A percentile compares a stretch with the other conserved stretches of the same genome.
phyloP scores from a whole-genome alignment of 495 filamentous ascomycete species.

The Darksidea phi region DNA sequence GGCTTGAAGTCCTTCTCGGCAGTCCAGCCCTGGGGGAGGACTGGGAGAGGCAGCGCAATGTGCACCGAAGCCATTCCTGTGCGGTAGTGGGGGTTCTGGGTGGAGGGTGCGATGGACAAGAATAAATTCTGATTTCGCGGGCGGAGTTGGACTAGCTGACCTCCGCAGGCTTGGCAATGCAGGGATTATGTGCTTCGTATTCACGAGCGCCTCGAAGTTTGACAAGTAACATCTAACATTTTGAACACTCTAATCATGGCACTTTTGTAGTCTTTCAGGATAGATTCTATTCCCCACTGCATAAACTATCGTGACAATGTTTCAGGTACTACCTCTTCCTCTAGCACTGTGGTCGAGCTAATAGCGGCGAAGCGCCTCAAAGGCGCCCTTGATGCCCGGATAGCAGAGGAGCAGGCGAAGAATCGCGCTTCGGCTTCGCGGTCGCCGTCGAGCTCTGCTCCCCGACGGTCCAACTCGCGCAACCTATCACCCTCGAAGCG shows the following conservation, averaged over 20 bases:
- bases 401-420: constrained; percentile 86
- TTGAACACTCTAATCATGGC: constrained; percentile 6
- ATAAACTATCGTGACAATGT: constrained; percentile 25
- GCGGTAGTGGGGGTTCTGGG: constrained; percentile 2
- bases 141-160: neutral
- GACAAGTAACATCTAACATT: neutral
- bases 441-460: constrained; percentile 48
- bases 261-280: neutral
- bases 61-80: constrained; percentile 80
- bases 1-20: constrained; percentile 90
- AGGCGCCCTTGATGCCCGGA: constrained; percentile 78
- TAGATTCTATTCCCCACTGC: neutral
- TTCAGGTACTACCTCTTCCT: constrained; percentile 25
- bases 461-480: constrained; percentile 52
- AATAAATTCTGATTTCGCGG: neutral
- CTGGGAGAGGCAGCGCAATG: constrained; percentile 78
- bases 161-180: neutral
- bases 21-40: constrained; percentile 77
- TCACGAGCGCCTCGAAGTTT: neutral
- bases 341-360: constrained; percentile 1
- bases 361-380: constrained; percentile 65
- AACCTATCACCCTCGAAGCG: constrained; percentile 57
- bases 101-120: neutral
- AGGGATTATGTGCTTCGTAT: neutral
- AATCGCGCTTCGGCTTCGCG: constrained; percentile 55